phyloP scores from a whole-genome alignment of 139 green algal species.

The Penium margaritaceum region DNA sequence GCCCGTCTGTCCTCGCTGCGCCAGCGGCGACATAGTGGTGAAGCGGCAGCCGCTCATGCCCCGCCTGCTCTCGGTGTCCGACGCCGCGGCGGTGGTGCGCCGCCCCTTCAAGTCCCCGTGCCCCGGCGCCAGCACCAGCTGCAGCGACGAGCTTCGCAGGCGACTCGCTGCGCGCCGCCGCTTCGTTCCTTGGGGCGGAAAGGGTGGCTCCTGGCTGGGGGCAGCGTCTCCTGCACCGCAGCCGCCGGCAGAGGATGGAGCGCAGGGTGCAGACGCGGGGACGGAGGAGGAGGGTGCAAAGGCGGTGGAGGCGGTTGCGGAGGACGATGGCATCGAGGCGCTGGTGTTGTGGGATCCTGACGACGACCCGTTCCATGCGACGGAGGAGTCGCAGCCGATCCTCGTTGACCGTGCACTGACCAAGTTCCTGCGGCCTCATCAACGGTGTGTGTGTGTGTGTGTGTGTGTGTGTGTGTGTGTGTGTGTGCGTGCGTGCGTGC shows the following conservation, averaged over 20 bases:
- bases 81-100: conserved; percentile 28
- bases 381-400: conserved; percentile 28
- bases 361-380: conserved; percentile 21
- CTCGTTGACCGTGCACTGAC: conserved; percentile 33
- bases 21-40: conserved; percentile 37
- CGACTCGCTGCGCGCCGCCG: conserved; percentile 23
- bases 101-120: conserved; percentile 36
- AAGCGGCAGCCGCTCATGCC: conserved; percentile 25
- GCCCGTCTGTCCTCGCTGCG: neutral
- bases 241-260: neutral
- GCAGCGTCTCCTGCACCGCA: too few species aligned
- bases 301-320: neutral
- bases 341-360: conserved; percentile 44
- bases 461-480: conserved; percentile 1
- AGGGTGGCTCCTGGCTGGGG: too few species aligned
- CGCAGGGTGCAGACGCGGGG: neutral
- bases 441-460: conserved; percentile 18
- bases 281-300: neutral
- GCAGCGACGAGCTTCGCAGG: conserved; percentile 26
- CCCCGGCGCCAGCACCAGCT: conserved; percentile 6
- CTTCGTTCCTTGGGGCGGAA: conserved; percentile 34
- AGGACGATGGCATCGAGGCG: conserved; percentile 23
- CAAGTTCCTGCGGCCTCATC: conserved; percentile 43
- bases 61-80: conserved; percentile 29
- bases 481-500: neutral